These are phyloP conservation scores for Stenocarpella maydis DNA, from an alignment of 2,329 filamentous ascomycete species.

Conservation along the genomic window DNA sequence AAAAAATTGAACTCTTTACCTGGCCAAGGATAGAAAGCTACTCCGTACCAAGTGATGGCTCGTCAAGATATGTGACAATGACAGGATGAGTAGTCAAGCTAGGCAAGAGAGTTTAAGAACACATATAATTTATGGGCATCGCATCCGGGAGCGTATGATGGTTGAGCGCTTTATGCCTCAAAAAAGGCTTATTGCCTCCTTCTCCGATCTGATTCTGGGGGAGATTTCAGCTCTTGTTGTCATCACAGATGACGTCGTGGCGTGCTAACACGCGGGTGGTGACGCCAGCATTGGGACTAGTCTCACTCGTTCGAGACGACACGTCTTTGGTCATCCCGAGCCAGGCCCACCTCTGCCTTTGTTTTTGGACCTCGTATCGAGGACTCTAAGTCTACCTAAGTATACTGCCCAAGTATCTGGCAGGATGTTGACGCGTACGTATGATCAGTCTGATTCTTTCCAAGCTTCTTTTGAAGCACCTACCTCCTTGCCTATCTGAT, in stretches of 20 bases:
- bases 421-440: background rate
- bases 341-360: too few species aligned
- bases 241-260: conserved; percentile 10
- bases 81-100: background rate
- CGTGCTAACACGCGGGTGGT: conserved; percentile 8
- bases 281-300: conserved; percentile 17
- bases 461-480: background rate
- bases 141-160: background rate
- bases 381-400: too few species aligned
- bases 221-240: conserved; percentile 16
- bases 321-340: background rate
- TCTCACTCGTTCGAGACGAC: background rate
- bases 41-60: too few species aligned
- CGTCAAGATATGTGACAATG: background rate
- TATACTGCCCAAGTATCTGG: too few species aligned
- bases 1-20: too few species aligned
- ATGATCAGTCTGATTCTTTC: background rate
- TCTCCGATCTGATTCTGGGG: background rate
- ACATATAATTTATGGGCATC: too few species aligned
- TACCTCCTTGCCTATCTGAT: too few species aligned
- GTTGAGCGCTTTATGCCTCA: background rate
- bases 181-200: background rate
- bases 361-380: too few species aligned
- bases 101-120: background rate
- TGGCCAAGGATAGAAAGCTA: too few species aligned